Conservation (phyloP, 1,139 yeast genomes). For the Candida albicans region DNA sequence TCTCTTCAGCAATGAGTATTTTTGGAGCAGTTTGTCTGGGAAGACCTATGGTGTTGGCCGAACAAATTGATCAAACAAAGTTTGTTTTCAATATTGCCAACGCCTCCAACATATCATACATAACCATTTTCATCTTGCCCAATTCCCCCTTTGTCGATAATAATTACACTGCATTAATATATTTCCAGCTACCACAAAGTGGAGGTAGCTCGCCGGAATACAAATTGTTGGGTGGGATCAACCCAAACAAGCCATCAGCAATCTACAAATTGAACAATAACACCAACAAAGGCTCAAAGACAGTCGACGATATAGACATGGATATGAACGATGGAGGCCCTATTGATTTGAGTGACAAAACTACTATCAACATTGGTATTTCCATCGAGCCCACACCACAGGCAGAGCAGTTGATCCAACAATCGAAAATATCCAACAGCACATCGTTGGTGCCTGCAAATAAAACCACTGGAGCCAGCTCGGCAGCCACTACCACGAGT, state of each 20-base stretch:
- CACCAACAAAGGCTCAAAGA: conserved; percentile 18
- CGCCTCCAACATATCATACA: conserved; percentile 66
- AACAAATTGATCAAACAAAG: conserved; percentile 63
- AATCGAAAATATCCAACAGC: conserved; percentile 19
- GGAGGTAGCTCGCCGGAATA: conserved; percentile 49
- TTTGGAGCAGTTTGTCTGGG: conserved; percentile 62
- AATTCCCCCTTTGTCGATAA: conserved; percentile 62
- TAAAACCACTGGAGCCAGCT: conserved; percentile 18
- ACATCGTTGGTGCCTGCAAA: conserved; percentile 17
- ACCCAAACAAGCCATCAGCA: conserved; percentile 81
- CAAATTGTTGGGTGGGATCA: conserved; percentile 74
- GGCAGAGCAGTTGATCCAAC: conserved; percentile 53
- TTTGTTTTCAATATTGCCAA: conserved; percentile 62
- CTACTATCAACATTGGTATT: conserved; percentile 69
- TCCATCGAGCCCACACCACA: conserved; percentile 75
- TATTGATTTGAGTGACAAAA: conserved; percentile 23
- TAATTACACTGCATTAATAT: conserved; percentile 77
- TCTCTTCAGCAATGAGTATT: conserved; percentile 25
- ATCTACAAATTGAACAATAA: conserved; percentile 72
- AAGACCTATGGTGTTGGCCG: conserved; percentile 53
- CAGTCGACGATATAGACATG: conserved; percentile 31
- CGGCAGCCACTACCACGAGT: conserved; percentile 16
- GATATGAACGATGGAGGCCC: conserved; percentile 33
- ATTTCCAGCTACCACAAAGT: conserved; percentile 75
- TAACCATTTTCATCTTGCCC: conserved; percentile 76